phyloP scores from a whole-genome alignment of 768 basidiomycete species.

The Boletus vinaceobasis region DNA sequence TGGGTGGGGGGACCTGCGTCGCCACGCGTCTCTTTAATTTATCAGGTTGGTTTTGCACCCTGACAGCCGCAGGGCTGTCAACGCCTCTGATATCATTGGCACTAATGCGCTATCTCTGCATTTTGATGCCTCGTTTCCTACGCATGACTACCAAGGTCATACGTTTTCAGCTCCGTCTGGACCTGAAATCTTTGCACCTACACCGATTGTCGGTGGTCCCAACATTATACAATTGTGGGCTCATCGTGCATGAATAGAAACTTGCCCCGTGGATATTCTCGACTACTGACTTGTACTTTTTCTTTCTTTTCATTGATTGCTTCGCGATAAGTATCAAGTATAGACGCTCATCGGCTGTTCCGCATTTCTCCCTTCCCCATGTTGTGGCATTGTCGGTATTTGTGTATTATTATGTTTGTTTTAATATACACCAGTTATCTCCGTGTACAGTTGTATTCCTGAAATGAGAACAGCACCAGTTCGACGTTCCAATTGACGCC shows the following conservation, averaged over 20 bases:
- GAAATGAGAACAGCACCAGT: too few relatives aligned
- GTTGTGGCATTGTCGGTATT: conserved; percentile 13
- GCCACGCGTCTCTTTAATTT: conserved; percentile 20
- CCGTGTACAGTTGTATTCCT: too few relatives aligned
- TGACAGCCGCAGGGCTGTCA: conserved; percentile 15
- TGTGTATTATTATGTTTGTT: conserved; percentile 27
- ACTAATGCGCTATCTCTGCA: conserved; percentile 34
- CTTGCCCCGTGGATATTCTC: not conserved
- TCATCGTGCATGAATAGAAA: conserved; percentile 27
- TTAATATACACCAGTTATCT: not conserved
- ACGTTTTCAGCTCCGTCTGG: conserved; percentile 23
- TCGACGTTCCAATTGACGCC: not conserved
- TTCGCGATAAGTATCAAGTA: not conserved
- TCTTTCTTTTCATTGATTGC: too few relatives aligned
- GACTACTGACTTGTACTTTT: not conserved
- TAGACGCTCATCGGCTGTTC: conserved; percentile 17
- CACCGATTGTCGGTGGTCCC: conserved; percentile 33
- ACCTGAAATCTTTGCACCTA: conserved; percentile 33
- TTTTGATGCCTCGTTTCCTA: conserved; percentile 34
- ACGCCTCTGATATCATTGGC: conserved; percentile 23
- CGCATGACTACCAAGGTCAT: conserved; percentile 22
- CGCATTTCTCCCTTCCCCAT: not conserved
- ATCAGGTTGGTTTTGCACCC: conserved; percentile 19
- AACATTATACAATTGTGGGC: conserved; percentile 35
- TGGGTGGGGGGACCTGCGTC: too few relatives aligned